phyloP scores from a whole-genome alignment of 306 rosid species.

The Corylus avellana region DNA sequence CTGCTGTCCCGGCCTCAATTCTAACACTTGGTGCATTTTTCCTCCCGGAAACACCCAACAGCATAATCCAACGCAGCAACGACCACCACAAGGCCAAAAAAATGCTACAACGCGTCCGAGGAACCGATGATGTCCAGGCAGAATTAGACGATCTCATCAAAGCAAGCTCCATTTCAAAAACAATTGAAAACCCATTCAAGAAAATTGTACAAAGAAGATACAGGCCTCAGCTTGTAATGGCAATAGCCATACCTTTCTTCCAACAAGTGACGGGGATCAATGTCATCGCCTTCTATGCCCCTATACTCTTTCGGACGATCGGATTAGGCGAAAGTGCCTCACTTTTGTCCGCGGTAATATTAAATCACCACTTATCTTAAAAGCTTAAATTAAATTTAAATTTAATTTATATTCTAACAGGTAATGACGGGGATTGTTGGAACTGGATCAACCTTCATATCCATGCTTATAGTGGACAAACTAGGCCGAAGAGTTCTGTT shows the following conservation, averaged over 20 bases:
- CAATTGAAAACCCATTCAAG: neutral
- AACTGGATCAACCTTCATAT: constrained; percentile 11
- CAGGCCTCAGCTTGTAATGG: constrained; percentile 32
- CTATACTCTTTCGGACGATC: constrained; percentile 18
- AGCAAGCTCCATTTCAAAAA: constrained; percentile 7
- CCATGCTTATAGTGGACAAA: constrained; percentile 28
- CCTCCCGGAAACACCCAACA: constrained; percentile 60
- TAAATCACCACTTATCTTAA: neutral
- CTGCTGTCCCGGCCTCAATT: constrained; percentile 43
- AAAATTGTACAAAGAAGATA: constrained; percentile 17
- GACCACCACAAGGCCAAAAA: constrained; percentile 33
- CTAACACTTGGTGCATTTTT: constrained; percentile 47
- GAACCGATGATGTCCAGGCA: constrained; percentile 8
- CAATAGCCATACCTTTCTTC: constrained; percentile 23
- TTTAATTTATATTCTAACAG: too few species aligned
- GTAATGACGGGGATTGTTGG: constrained; percentile 16
- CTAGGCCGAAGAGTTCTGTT: constrained; percentile 21
- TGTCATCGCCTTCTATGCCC: constrained; percentile 31
- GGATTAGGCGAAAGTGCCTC: constrained; percentile 24
- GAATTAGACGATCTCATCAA: constrained; percentile 22
- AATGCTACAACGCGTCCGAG: constrained; percentile 37
- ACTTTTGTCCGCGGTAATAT: constrained; percentile 15
- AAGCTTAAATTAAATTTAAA: too few species aligned
- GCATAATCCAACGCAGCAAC: constrained; percentile 40
- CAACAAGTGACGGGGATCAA: constrained; percentile 32